Evolutionary conservation across 352 stramenopile species (phyloP), one percentile per base, ranked within the genome.

Genomic region (Phytophthora brassicae): DNA sequence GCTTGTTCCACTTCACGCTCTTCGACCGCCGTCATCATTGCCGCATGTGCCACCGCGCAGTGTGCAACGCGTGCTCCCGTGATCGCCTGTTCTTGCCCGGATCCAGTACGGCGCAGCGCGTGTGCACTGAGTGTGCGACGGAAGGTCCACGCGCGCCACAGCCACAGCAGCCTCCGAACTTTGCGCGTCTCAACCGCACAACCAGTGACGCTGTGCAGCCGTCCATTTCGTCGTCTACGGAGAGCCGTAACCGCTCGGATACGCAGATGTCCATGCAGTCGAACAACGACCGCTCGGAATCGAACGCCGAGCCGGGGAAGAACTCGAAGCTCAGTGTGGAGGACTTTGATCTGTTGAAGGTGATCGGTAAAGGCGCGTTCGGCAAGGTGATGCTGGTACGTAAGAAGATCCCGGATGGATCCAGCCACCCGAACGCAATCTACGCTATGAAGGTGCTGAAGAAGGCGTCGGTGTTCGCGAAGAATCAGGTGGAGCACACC

Each of bases 381-480:
- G 84, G 84, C 28, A 96, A 96, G 36, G 88, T 96, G 17, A 90
- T 95, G 51, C 47, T 96, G 2, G 86, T 81, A 4, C 90, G 89
- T 53, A 94, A 93, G 52, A 92, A 93, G 31, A 58, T 70, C 17
- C 84, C 79, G 0, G n/a, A n/a, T n/a, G n/a, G n/a, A n/a, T n/a
- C n/a, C n/a, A n/a, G n/a, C n/a, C n/a, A n/a, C n/a, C 77, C 78
- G 41, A 90, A 92, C 63, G 49, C 78, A 2, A 75, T 94, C 44
- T 96, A 94, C 71, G 88, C 88, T n/a, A 95, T 95, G 86, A 96
- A 96, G 63, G 86, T 96, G 29, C 61, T 95, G 47, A 75, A 80
- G 11, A 96, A 96, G 64, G 72, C 91, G 42, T 77, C 94, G 47
- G 84, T 96, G 38, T 91, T 94, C 59, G 79, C 81, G 57, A 93